Percentiles rank a stretch among this genome's conserved stretches.
These are phyloP conservation scores for Wickerhamiella nectarea DNA, from an alignment of 805 yeast genomes.

Conservation along the genomic window DNA sequence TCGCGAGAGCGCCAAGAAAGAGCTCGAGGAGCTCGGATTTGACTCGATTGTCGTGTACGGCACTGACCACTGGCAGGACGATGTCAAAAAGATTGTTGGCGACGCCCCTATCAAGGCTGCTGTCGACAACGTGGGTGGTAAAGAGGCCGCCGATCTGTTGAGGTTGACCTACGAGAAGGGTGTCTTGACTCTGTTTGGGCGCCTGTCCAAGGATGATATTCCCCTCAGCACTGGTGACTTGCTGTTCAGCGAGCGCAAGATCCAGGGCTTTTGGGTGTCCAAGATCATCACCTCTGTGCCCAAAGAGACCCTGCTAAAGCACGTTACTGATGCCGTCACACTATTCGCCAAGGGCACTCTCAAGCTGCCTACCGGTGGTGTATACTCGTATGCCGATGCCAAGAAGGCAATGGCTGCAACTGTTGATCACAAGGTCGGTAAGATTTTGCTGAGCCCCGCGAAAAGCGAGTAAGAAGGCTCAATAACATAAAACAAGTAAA, in stretches of 20 bases:
- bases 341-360: constrained; percentile 1
- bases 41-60: constrained; percentile 1
- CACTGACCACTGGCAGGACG: constrained; percentile 1
- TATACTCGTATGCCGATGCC: constrained; percentile 1
- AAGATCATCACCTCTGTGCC: background rate
- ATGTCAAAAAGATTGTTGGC: constrained; percentile 4
- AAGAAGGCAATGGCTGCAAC: constrained; percentile 2
- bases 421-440: constrained; percentile 1
- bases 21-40: constrained; percentile 5
- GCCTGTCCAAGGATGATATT: background rate
- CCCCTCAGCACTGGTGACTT: constrained; percentile 2
- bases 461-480: background rate
- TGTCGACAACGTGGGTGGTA: constrained; percentile 8
- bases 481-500: too few species aligned
- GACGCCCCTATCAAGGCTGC: constrained; percentile 4
- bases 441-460: constrained; percentile 9
- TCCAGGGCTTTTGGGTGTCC: constrained; percentile 7
- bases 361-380: constrained; percentile 3
- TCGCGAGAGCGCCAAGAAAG: constrained; percentile 6
- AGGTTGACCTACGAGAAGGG: constrained; percentile 2
- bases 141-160: constrained; percentile 1
- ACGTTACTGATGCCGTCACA: background rate
- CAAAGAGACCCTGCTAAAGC: background rate
- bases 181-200: constrained; percentile 1
- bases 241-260: background rate